Percentiles rank a stretch among this genome's conserved stretches.
These are phyloP conservation scores for Nepenthes gracilis DNA, from an alignment of 148 eudicot genomes.

Conservation along the genomic window DNA sequence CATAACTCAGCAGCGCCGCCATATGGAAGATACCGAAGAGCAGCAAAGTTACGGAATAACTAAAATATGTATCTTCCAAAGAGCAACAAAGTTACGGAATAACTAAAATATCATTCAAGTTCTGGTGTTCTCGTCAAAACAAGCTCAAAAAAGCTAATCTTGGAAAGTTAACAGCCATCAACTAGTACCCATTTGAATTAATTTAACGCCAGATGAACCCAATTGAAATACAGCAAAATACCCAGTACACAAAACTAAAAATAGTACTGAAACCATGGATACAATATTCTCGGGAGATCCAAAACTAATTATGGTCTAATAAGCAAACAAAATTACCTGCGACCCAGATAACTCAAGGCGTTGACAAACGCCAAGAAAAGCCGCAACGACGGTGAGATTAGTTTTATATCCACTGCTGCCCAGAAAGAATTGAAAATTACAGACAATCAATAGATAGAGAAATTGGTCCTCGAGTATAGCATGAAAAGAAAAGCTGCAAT, in stretches of 20 bases:
- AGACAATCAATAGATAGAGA: neutral
- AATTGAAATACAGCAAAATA: neutral
- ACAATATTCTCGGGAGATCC: neutral
- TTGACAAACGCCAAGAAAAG: neutral
- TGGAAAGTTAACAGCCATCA: too few relatives aligned
- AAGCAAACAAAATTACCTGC: neutral
- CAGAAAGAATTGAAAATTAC: neutral
- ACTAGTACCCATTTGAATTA: neutral
- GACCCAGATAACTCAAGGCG: neutral
- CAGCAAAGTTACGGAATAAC: too few relatives aligned
- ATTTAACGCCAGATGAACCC: neutral
- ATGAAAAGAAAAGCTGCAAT: neutral
- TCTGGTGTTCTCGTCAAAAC: too few relatives aligned
- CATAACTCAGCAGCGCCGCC: too few relatives aligned
- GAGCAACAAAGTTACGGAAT: too few relatives aligned
- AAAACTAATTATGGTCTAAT: neutral
- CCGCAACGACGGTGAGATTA: neutral
- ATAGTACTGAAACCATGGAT: neutral
- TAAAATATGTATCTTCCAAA: too few relatives aligned
- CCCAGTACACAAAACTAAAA: neutral
- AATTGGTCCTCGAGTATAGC: too few relatives aligned
- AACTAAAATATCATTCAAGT: too few relatives aligned
- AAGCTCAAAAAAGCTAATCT: too few relatives aligned
- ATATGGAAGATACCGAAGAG: too few relatives aligned
- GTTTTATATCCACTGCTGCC: neutral